Conservation (phyloP, 1,284 basidiomycete species). For the Cronartium quercuum region DNA sequence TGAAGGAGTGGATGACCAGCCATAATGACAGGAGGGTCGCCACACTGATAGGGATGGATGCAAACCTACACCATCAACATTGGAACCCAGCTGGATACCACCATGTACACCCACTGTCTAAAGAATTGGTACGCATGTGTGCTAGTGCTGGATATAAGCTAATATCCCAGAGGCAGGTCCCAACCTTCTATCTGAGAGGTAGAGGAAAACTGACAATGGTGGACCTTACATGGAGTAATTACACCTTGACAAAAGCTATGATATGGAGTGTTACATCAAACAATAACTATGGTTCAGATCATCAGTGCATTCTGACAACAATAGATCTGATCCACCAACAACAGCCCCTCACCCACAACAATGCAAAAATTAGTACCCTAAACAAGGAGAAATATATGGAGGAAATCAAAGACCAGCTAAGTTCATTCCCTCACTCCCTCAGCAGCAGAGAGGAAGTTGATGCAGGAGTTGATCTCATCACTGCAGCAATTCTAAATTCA, state of each 20-base stretch:
- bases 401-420: background rate
- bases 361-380: background rate
- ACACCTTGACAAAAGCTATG: background rate
- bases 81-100: background rate
- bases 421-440: background rate
- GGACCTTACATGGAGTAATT: background rate
- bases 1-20: background rate
- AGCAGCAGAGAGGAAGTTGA: background rate
- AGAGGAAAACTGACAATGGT: background rate
- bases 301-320: background rate
- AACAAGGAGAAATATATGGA: background rate
- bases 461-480: background rate
- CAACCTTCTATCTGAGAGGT: background rate
- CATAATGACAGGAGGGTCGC: background rate
- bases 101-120: background rate
- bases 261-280: background rate
- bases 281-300: background rate
- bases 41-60: background rate
- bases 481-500: background rate
- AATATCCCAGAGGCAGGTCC: background rate
- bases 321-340: background rate
- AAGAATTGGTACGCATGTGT: background rate
- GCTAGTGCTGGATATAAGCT: background rate
- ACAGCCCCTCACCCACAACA: background rate
- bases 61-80: background rate